Evolutionary conservation across 225 moss, liverwort and hornwort genomes (phyloP), one percentile per base, ranked within the genome.

Genomic region (Marchantia paleacea): DNA sequence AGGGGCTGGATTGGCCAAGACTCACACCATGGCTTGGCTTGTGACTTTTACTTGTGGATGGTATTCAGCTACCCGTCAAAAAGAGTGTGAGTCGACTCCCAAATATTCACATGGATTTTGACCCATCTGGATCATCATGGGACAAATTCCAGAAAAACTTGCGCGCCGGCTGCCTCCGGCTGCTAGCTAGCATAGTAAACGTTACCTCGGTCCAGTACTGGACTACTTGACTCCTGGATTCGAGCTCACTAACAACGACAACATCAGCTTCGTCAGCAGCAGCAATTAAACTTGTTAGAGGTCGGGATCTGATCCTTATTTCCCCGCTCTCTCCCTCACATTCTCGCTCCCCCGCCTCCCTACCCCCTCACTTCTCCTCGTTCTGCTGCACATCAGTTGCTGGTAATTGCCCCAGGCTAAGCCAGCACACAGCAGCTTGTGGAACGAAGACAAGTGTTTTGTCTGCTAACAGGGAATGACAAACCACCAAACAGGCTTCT

Each of bases 1-100:
- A 47, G 39, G 69, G 69, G 30, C 15, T 69, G 69, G 39, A 69
- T 69, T 47, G 69, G 69, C 69, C 30, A 69, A 69, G 31, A 69
- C 10, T 65, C 65, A 9, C 31, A 69, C 65, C n/a, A 65, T 7
- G 65, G 20, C 58, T 58, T 58, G 58, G 58, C 18, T 58, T 20
- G 58, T 58, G 55, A 55, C 55, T 55, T 1, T 18, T 1, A 55
- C 55, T 19, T 63, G 63, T 63, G 63, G 63, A 63, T 63, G 63
- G 63, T 19, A 24, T 63, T 24, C 63, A 63, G 63, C 63, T 63
- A n/a, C 63, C 63, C 20, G n/a, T 63, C 63, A 63, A 63, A 63
- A 19, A 63, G 63, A 24, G 63, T 9, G 53, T n/a, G 39, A 39
- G 39, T 39, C 39, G 39, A 39, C 39, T 63, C n/a, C 63, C 20